Evolutionary conservation across 2,329 filamentous ascomycete species (phyloP).

Genomic region (Clathrospora elynae): DNA sequence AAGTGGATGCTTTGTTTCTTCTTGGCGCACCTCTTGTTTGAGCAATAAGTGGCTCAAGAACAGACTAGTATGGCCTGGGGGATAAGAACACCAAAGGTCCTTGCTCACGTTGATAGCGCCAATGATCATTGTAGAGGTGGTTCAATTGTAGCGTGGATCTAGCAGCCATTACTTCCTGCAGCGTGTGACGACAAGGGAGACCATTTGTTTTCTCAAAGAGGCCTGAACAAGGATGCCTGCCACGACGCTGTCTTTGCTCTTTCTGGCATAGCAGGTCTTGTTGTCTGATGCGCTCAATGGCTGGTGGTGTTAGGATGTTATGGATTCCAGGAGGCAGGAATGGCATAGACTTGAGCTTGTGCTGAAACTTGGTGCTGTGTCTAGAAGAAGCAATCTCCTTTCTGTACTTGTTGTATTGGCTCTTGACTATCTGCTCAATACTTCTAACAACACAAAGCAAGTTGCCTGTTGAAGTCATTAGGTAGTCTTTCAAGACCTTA

Average conservation of each 20-base stretch:
- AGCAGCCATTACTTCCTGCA: conserved; percentile 5
- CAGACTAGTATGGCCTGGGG: conserved; percentile 4
- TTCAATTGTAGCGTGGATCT: conserved; percentile 3
- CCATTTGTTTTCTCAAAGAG: conserved; percentile 13
- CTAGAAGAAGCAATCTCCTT: conserved; percentile 16
- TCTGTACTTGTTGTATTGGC: conserved; percentile 14
- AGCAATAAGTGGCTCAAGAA: conserved; percentile 9
- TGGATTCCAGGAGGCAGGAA: conserved; percentile 16
- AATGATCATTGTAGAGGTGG: conserved; percentile 10
- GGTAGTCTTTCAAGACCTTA: conserved; percentile 18
- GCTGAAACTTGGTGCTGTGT: conserved; percentile 6
- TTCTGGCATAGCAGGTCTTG: conserved; percentile 16
- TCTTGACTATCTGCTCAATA: conserved; percentile 15
- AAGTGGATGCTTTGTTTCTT: conserved; percentile 6
- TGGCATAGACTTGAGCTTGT: conserved; percentile 7
- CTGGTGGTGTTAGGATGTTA: conserved; percentile 13
- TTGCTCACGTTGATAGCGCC: conserved; percentile 12
- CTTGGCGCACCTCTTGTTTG: conserved; percentile 7
- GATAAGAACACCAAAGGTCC: neutral
- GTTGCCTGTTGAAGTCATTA: conserved; percentile 18
- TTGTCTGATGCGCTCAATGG: conserved; percentile 18
- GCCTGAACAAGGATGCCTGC: conserved; percentile 8
- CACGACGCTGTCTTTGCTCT: conserved; percentile 10
- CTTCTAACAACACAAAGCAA: conserved; percentile 11
- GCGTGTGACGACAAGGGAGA: conserved; percentile 7